Percentiles rank a stretch among this genome's conserved stretches.
Conservation (phyloP, 2,329 filamentous ascomycete genomes). For the Berkeleyomyces rouxiae region DNA sequence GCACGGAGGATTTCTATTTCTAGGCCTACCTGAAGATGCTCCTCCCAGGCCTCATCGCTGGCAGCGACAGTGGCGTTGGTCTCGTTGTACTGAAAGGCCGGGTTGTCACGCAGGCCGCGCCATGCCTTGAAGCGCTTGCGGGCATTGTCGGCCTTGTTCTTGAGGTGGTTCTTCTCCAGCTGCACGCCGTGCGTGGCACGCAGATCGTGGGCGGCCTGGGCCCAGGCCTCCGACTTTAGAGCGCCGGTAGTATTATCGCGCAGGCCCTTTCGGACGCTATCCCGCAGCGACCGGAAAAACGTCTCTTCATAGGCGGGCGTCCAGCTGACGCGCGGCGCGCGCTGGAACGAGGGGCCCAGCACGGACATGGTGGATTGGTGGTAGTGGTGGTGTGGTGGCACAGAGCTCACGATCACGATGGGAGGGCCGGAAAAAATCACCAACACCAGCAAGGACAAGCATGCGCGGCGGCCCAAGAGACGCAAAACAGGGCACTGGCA, state of each 20-base stretch:
- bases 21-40: slow-evolving; percentile 37
- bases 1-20: not conserved
- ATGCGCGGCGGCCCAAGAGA: too few species aligned
- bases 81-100: slow-evolving; percentile 38
- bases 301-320: slow-evolving; percentile 41
- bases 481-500: too few species aligned
- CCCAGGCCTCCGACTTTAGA: slow-evolving; percentile 45
- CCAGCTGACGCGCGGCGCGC: slow-evolving; percentile 42
- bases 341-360: slow-evolving; percentile 13
- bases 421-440: too few species aligned
- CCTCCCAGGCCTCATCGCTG: slow-evolving; percentile 39
- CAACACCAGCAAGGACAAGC: too few species aligned
- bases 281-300: slow-evolving; percentile 43
- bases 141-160: slow-evolving; percentile 48
- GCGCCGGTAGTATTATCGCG: slow-evolving; percentile 35
- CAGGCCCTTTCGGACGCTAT: slow-evolving; percentile 37
- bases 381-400: not conserved
- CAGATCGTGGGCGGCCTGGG: slow-evolving; percentile 37
- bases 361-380: not conserved
- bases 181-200: slow-evolving; percentile 38
- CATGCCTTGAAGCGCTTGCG: slow-evolving; percentile 46
- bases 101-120: slow-evolving; percentile 40
- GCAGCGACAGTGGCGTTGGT: slow-evolving; percentile 34
- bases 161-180: slow-evolving; percentile 43
- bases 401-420: too few species aligned